Evolutionary conservation across 83 land plant genomes (phyloP), one percentile per base, ranked within the genome.

Genomic region (Picea engelmannii): DNA sequence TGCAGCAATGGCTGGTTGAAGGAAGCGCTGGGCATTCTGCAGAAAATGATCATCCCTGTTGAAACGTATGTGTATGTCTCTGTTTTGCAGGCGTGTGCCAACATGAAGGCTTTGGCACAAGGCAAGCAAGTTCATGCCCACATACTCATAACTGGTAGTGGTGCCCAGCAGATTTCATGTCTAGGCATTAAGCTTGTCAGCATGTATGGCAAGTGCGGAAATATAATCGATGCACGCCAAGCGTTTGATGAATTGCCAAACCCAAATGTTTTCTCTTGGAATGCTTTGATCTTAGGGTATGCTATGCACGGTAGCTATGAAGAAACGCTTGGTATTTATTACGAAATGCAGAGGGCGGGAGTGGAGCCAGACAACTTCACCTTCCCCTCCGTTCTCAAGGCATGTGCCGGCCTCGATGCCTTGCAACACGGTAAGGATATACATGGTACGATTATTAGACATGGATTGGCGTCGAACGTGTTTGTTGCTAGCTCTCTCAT

Each of bases 251-350:
- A 5, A 47, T 27, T 69, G 62, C 21, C 10, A 47, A n/a, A 24
- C 3, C 76, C 52, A 15, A 81, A 69, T 49, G 75, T 67, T 52
- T 81, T 81, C 47, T 81, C 40, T 49, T 81, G 82, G 82, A 81
- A 70, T 23, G 12, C 71, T 16, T 20, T 81, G 16, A 81, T 81
- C 7, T 67, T 73, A 18, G 75, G 35, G 15, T 52, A 47, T 35
- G 71, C 24, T 55, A 35, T 67, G 31, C 71, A 70, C 25, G 61
- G 71, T n/a, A 21, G 6, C 60, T 47, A 12, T 25, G 11, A 17
- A 3, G 82, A 81, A 21, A 74, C 76, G 11, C 16, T 81, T 12
- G 15, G 21, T 9, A n/a, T 81, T 16, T 69, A 47, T 27, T 75
- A 68, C 20, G 35, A n/a, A 47, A 68, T 81, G 62, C 82, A 17